Percentiles rank a stretch among this genome's conserved stretches.
Conservation (phyloP, 2,329 filamentous ascomycete genomes). For the Aspergillus costaricaensis region DNA sequence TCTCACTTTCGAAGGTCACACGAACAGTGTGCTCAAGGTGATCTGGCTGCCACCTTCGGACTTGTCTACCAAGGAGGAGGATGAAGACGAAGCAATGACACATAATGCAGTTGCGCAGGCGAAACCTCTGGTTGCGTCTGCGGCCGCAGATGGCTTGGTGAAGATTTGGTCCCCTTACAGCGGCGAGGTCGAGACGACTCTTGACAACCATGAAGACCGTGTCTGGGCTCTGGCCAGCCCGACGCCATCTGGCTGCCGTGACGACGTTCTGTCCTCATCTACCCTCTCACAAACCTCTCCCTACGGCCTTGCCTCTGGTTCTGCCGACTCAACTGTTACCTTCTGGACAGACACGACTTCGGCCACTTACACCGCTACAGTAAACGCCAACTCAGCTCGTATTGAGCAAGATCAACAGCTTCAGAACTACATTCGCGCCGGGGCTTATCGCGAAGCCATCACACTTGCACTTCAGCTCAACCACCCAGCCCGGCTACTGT, state of each 20-base stretch:
- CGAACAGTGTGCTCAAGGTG: slow-evolving; percentile 91
- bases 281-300: slow-evolving; percentile 40
- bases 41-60: slow-evolving; percentile 70
- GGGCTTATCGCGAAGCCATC: slow-evolving; percentile 90
- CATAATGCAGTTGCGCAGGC: slow-evolving; percentile 36
- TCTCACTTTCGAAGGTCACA: slow-evolving; percentile 92
- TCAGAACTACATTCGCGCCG: slow-evolving; percentile 85
- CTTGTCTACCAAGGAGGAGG: slow-evolving; percentile 38
- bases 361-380: slow-evolving; percentile 73
- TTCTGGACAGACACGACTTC: slow-evolving; percentile 94
- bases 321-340: slow-evolving; percentile 86
- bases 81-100: slow-evolving; percentile 34
- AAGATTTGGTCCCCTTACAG: slow-evolving; percentile 92
- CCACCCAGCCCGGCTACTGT: slow-evolving; percentile 83
- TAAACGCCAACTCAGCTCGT: slow-evolving; percentile 71
- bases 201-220: slow-evolving; percentile 95
- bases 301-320: slow-evolving; percentile 81
- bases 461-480: slow-evolving; percentile 89
- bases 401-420: slow-evolving; percentile 94
- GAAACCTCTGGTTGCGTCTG: slow-evolving; percentile 66
- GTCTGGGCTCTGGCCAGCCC: slow-evolving; percentile 86
- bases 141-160: slow-evolving; percentile 89
- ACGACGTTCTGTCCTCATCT: slow-evolving; percentile 32
- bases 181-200: slow-evolving; percentile 81
- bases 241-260: slow-evolving; percentile 40